Conservation (phyloP, 2,329 filamentous ascomycete genomes). For the Tolypocladium guangdongense region DNA sequence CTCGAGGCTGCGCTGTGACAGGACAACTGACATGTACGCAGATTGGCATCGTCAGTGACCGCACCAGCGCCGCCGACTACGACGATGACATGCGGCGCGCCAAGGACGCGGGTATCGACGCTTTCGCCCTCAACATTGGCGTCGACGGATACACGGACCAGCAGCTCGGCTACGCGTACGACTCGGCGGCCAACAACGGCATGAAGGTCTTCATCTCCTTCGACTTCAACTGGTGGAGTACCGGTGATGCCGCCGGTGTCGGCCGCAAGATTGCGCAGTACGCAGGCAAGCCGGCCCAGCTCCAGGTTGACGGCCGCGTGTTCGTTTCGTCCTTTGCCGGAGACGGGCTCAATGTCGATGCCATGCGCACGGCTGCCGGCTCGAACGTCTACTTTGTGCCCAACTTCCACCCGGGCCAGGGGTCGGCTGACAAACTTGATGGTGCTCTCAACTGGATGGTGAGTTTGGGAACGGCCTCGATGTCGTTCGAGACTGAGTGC, state of each 20-base stretch:
- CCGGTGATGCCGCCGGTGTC: slow-evolving; percentile 23
- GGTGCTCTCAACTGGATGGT: slow-evolving; percentile 33
- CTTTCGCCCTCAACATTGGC: slow-evolving; percentile 40
- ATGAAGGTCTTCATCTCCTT: slow-evolving; percentile 48
- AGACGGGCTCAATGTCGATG: slow-evolving; percentile 31
- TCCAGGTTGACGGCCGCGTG: slow-evolving; percentile 35
- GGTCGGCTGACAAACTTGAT: slow-evolving; percentile 28
- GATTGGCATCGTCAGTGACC: slow-evolving; percentile 23
- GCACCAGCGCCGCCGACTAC: slow-evolving; percentile 29
- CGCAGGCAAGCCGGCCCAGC: slow-evolving; percentile 30
- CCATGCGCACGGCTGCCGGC: slow-evolving; percentile 30
- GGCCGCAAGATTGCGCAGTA: slow-evolving; percentile 36
- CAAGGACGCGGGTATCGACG: slow-evolving; percentile 32
- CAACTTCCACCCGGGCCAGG: slow-evolving; percentile 33
- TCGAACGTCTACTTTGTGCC: slow-evolving; percentile 35
- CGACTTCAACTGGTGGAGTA: slow-evolving; percentile 39
- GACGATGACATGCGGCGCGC: slow-evolving; percentile 35
- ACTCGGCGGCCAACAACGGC: slow-evolving; percentile 32
- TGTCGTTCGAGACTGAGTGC: no score
- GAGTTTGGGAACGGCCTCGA: not conserved
- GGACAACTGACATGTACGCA: not conserved
- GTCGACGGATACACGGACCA: slow-evolving; percentile 29
- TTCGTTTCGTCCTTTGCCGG: slow-evolving; percentile 44
- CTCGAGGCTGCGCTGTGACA: no score
- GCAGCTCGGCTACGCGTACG: slow-evolving; percentile 37